A percentile compares a stretch with the other conserved stretches of the same genome.
phyloP scores from a whole-genome alignment of 2,329 filamentous ascomycete genomes.

The Trichothecium sympodiale region DNA sequence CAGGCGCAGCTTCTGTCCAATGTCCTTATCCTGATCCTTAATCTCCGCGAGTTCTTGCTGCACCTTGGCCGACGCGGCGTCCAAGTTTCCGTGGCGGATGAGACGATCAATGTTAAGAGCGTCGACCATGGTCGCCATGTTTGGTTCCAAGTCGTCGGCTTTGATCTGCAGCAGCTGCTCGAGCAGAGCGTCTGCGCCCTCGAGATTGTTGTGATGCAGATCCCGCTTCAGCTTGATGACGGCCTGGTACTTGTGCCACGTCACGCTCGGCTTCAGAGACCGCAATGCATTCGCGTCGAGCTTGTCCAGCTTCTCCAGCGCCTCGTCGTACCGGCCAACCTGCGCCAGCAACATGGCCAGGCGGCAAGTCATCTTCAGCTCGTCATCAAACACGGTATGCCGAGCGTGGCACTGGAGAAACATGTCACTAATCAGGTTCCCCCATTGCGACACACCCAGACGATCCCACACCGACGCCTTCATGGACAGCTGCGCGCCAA shows the following conservation, averaged over 20 bases:
- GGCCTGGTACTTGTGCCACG: slow-evolving; percentile 55
- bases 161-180: slow-evolving; percentile 41
- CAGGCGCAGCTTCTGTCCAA: slow-evolving; percentile 59
- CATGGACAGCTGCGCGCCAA: slow-evolving; percentile 64
- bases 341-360: slow-evolving; percentile 50
- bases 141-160: slow-evolving; percentile 38
- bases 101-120: slow-evolving; percentile 41
- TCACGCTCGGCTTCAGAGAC: slow-evolving; percentile 68
- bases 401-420: slow-evolving; percentile 63
- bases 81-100: slow-evolving; percentile 33
- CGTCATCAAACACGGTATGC: slow-evolving; percentile 57
- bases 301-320: slow-evolving; percentile 30
- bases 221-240: slow-evolving; percentile 55
- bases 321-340: slow-evolving; percentile 60
- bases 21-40: slow-evolving; percentile 34
- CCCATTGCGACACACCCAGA: slow-evolving; percentile 49
- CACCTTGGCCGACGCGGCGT: slow-evolving; percentile 35
- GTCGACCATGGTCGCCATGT: slow-evolving; percentile 39
- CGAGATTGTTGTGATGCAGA: slow-evolving; percentile 42
- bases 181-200: slow-evolving; percentile 39
- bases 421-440: slow-evolving; percentile 55
- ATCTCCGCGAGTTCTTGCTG: slow-evolving; percentile 30
- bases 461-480: slow-evolving; percentile 65
- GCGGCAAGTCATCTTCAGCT: slow-evolving; percentile 62
- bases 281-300: slow-evolving; percentile 51